Percentiles rank a stretch among this genome's conserved stretches.
These are phyloP conservation scores for Vitis cinerea DNA, from an alignment of 164 flowering plant species.

Conservation along the genomic window DNA sequence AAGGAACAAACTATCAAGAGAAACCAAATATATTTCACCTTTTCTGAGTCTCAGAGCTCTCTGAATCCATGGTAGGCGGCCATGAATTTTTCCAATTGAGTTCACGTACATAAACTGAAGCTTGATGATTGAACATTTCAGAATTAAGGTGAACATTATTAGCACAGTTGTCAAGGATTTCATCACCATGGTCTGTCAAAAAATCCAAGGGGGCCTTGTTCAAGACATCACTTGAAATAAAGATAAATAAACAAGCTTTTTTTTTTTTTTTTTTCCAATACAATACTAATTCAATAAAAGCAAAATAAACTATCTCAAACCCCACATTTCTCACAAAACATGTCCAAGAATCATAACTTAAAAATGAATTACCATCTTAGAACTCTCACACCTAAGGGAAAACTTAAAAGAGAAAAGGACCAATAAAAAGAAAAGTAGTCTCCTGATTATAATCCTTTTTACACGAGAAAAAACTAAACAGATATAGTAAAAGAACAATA, in stretches of 20 bases:
- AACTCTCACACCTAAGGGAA: too few relatives aligned
- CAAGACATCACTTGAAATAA: not conserved
- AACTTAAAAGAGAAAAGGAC: too few relatives aligned
- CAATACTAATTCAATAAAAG: too few relatives aligned
- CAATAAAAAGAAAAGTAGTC: too few relatives aligned
- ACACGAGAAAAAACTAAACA: too few relatives aligned
- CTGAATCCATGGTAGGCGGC: constrained; percentile 48
- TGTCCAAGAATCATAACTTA: too few relatives aligned
- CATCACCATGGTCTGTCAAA: constrained; percentile 57
- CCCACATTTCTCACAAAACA: too few relatives aligned
- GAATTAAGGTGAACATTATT: constrained; percentile 63
- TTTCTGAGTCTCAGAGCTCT: constrained; percentile 18
- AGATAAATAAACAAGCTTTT: not conserved
- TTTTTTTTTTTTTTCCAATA: too few relatives aligned
- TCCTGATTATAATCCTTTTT: too few relatives aligned
- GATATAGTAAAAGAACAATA: too few relatives aligned
- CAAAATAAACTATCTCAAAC: too few relatives aligned
- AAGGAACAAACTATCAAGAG: not conserved
- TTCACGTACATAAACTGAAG: constrained; percentile 69
- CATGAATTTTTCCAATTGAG: constrained; percentile 78
- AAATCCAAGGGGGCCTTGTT: not conserved
- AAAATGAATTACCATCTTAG: too few relatives aligned
- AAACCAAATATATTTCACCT: constrained; percentile 31
- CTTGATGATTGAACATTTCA: constrained; percentile 31
- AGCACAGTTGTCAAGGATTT: constrained; percentile 74